Base-by-base conservation (phyloP, 2,329 filamentous ascomycete species). In the Neurospora crassa region DNA sequence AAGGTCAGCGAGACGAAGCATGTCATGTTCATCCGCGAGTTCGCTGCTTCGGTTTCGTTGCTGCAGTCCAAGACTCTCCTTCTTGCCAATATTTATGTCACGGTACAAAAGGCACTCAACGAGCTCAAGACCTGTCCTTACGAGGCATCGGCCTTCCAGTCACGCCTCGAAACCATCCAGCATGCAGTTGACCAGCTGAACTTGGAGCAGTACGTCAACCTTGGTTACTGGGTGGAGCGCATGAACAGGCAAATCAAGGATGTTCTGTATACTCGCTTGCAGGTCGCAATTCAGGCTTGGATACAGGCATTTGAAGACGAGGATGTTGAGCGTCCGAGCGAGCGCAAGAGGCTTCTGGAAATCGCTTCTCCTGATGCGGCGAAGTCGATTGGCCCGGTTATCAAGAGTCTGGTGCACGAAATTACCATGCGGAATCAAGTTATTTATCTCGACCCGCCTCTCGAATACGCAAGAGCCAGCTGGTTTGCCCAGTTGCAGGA, bases 351-450 rank as follows among this genome's bases (percentile, higher is more conserved):
- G 69, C 88, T 86, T 76, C 80, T 81, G 10, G 82, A 82, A 11
- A 77, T 78, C 14, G 79, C 80, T 5, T 34, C 53, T 63, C 24
- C 53, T 63, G 85, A 86, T 40, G 73, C 74, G 16, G 72, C 75
- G 67, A 86, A 83, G 74, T 82, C 83, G 41, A 85, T 88, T 71
- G 82, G 83, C 3, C 92, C 93, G 0, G 85, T 85, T 3, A 89
- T 97, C 82, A 90, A 88, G 76, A 88, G 87, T 40, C 87, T 97
- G 34, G 86, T 96, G 18, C 93, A 97, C 76, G 96, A 99, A 79
- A 91, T 99, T 70, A 96, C 93, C 6, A 99, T 99, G 93, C 92
- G 93, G 41, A 98, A 98, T 77, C 96, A 99, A 80, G 92, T 97
- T 75, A 97, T 99, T 75, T 97, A 97, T 78, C 88, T 99, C 37